Conservation (phyloP, 2,329 filamentous ascomycete genomes). For the Pseudogymnoascus sp. region DNA sequence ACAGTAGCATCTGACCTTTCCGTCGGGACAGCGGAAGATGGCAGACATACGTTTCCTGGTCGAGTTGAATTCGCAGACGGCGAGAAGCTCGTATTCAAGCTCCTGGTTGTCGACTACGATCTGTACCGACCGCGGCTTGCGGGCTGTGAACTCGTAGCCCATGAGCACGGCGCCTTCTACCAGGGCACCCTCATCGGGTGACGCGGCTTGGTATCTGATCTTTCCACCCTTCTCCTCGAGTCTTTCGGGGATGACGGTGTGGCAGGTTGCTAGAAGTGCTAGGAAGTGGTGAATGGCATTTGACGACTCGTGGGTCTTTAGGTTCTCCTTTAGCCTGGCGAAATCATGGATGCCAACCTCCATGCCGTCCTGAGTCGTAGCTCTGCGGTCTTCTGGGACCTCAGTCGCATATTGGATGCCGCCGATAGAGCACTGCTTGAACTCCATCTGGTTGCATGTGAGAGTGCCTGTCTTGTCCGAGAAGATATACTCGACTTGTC, state of each 20-base stretch:
- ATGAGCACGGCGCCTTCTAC: conserved; percentile 82
- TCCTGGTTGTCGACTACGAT: conserved; percentile 69
- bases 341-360: conserved; percentile 69
- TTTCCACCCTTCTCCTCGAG: conserved; percentile 68
- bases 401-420: conserved; percentile 92
- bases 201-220: conserved; percentile 97
- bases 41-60: conserved; percentile 96
- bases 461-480: conserved; percentile 96
- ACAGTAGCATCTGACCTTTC: conserved; percentile 87
- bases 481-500: conserved; percentile 98
- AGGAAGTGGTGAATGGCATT: conserved; percentile 78
- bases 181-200: conserved; percentile 92
- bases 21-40: conserved; percentile 93
- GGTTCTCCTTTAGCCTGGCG: conserved; percentile 54
- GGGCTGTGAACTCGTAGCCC: conserved; percentile 84
- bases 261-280: conserved; percentile 78
- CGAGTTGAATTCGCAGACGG: conserved; percentile 99
- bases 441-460: conserved; percentile 99
- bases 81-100: conserved; percentile 81
- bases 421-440: conserved; percentile 87
- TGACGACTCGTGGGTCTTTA: conserved; percentile 49
- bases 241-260: conserved; percentile 93
- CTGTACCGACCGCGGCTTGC: conserved; percentile 82
- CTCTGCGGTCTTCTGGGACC: conserved; percentile 81
- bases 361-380: conserved; percentile 68